phyloP scores from a whole-genome alignment of 495 filamentous ascomycete species.

The Lepidopterella palustris region DNA sequence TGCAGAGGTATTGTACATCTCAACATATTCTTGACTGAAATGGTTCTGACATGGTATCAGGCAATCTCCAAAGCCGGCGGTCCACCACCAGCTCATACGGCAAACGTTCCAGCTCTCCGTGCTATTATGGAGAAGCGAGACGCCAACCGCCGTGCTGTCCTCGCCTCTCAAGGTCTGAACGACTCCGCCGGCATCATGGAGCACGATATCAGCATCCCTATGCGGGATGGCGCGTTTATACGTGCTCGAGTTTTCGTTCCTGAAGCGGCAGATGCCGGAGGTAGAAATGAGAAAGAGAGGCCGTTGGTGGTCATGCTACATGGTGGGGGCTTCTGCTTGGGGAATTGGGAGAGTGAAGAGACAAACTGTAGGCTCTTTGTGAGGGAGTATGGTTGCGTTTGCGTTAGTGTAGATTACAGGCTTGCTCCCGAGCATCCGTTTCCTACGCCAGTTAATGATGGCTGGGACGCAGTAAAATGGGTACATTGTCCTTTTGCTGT shows the following conservation, averaged over 20 bases:
- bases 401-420: slow-evolving; percentile 7
- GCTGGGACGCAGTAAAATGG: slow-evolving; percentile 18
- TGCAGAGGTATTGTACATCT: too few relatives aligned
- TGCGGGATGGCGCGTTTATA: slow-evolving; percentile 4
- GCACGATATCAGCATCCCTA: neutral
- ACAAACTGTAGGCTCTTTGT: slow-evolving; percentile 1
- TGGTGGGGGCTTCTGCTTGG: slow-evolving; percentile 7
- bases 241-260: neutral
- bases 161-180: neutral
- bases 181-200: neutral
- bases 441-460: slow-evolving; percentile 69
- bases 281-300: slow-evolving; percentile 18
- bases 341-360: slow-evolving; percentile 1
- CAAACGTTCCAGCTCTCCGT: too few relatives aligned
- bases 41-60: too few relatives aligned
- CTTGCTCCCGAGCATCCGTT: slow-evolving; percentile 53
- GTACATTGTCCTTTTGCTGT: neutral
- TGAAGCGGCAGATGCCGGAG: slow-evolving; percentile 19
- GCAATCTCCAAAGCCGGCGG: too few relatives aligned
- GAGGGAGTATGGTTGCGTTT: slow-evolving; percentile 1
- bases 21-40: too few relatives aligned
- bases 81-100: too few relatives aligned
- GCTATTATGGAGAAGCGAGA: too few relatives aligned
- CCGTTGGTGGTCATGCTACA: slow-evolving; percentile 3
- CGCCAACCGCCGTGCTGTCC: neutral